Conservation (phyloP, 1,284 basidiomycete genomes). For the Vanrija sp. region DNA sequence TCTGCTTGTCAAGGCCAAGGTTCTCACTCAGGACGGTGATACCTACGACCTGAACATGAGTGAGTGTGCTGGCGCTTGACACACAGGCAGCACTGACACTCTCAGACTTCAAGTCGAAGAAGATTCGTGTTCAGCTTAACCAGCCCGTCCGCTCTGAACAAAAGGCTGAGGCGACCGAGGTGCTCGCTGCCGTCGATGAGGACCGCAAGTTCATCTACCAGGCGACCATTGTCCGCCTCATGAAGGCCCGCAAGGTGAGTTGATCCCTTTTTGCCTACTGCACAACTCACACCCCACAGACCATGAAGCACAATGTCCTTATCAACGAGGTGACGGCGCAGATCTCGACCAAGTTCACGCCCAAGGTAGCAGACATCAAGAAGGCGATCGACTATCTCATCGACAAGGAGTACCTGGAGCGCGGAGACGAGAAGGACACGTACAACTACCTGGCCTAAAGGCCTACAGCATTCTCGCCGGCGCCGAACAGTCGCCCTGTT, state of each 20-base stretch:
- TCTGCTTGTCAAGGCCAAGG: conserved; percentile 82
- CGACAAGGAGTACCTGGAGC: conserved; percentile 97
- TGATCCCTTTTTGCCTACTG: background rate
- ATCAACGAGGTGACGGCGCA: conserved; percentile 91
- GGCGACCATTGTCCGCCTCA: conserved; percentile 94
- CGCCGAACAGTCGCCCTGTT: background rate
- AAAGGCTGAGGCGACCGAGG: conserved; percentile 85
- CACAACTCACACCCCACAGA: conserved; percentile 52
- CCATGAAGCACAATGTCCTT: conserved; percentile 90
- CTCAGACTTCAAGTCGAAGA: conserved; percentile 92
- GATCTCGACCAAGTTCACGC: conserved; percentile 58
- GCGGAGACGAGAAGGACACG: conserved; percentile 64
- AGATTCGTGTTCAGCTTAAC: conserved; percentile 77
- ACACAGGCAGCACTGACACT: background rate
- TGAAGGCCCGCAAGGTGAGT: conserved; percentile 80
- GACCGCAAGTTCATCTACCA: conserved; percentile 97
- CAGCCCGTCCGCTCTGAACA: conserved; percentile 91
- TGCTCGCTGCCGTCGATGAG: conserved; percentile 93
- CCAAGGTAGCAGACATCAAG: conserved; percentile 46
- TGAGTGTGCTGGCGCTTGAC: conserved; percentile 52
- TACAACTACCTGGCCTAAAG: conserved; percentile 26
- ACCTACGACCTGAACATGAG: conserved; percentile 86
- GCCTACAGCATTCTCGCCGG: too few species aligned
- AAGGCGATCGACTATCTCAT: conserved; percentile 95
- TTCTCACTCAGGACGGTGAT: conserved; percentile 70